Percentiles rank a stretch among this genome's conserved stretches.
These are phyloP conservation scores for Kentomonas sorsogonicus DNA, from an alignment of 208 protist genomes.

Conservation along the genomic window DNA sequence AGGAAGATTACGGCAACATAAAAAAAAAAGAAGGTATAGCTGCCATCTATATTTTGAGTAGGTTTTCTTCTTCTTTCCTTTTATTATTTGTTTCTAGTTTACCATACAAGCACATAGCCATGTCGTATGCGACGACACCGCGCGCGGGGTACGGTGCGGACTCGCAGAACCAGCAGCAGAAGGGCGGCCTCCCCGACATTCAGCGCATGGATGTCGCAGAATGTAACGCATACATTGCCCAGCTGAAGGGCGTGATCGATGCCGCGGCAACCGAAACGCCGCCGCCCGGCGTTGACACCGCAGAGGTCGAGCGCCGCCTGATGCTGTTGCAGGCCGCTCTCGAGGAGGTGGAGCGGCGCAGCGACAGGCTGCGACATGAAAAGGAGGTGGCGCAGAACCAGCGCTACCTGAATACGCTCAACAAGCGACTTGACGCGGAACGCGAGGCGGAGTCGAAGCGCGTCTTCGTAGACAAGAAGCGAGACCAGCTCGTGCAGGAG, in stretches of 20 bases:
- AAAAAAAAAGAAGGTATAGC: too few relatives aligned
- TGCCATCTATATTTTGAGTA: too few relatives aligned
- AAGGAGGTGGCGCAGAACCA: constrained; percentile 28
- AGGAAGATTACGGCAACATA: too few relatives aligned
- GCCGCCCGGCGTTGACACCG: constrained; percentile 33
- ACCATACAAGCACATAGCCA: too few relatives aligned
- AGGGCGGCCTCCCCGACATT: too few relatives aligned
- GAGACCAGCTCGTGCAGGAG: constrained; percentile 30
- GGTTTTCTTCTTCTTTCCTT: too few relatives aligned
- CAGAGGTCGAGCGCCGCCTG: constrained; percentile 56
- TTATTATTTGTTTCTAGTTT: too few relatives aligned
- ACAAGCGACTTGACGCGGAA: constrained; percentile 32
- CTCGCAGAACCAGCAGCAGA: too few relatives aligned
- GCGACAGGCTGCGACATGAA: constrained; percentile 25
- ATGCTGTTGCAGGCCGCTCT: constrained; percentile 48
- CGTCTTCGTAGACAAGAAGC: constrained; percentile 42
- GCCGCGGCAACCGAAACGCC: constrained; percentile 51
- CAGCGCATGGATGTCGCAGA: too few relatives aligned
- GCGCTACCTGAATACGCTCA: constrained; percentile 26
- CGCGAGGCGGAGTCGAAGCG: constrained; percentile 29
- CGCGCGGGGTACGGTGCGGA: too few relatives aligned
- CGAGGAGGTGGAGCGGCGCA: constrained; percentile 38
- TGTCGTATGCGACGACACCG: too few relatives aligned
- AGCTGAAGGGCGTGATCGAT: constrained; percentile 55
- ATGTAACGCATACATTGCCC: constrained; percentile 42